These are phyloP conservation scores for Fusarium scirpi DNA, from an alignment of 2,329 filamentous ascomycete species.

Conservation along the genomic window DNA sequence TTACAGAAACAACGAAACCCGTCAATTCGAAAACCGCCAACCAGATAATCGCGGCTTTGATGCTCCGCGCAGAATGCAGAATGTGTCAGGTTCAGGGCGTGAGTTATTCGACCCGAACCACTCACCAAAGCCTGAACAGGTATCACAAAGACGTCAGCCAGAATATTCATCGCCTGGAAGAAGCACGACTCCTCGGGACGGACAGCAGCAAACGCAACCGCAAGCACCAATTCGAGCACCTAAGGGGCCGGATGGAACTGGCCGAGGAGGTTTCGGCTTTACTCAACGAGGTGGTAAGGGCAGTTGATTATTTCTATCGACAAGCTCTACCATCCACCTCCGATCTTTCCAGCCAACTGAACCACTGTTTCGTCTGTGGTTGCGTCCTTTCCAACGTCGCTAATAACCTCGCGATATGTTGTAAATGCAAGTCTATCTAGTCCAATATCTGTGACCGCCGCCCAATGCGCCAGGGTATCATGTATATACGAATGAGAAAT, in stretches of 20 bases:
- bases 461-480: constrained; percentile 81
- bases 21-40: constrained; percentile 49
- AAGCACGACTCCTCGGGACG: constrained; percentile 61
- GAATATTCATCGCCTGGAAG: constrained; percentile 55
- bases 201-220: constrained; percentile 61
- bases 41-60: constrained; percentile 51
- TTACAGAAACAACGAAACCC: constrained; percentile 46
- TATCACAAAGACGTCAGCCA: constrained; percentile 57
- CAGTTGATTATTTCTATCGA: constrained; percentile 51
- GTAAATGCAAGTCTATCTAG: constrained; percentile 82
- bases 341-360: constrained; percentile 89
- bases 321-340: constrained; percentile 84
- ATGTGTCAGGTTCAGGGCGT: constrained; percentile 54
- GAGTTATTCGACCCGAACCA: constrained; percentile 85
- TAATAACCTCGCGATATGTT: constrained; percentile 91
- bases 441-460: constrained; percentile 74
- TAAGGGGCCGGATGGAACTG: constrained; percentile 80
- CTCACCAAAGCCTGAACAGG: constrained; percentile 70
- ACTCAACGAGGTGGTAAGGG: constrained; percentile 67
- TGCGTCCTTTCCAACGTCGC: constrained; percentile 87
- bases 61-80: constrained; percentile 41
- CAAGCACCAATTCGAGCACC: constrained; percentile 79
- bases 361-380: constrained; percentile 81
- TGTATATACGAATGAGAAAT: constrained; percentile 75
- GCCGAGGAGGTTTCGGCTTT: constrained; percentile 83